phyloP scores from a whole-genome alignment of 2,329 filamentous ascomycete genomes.

The Nothopassalora personata region DNA sequence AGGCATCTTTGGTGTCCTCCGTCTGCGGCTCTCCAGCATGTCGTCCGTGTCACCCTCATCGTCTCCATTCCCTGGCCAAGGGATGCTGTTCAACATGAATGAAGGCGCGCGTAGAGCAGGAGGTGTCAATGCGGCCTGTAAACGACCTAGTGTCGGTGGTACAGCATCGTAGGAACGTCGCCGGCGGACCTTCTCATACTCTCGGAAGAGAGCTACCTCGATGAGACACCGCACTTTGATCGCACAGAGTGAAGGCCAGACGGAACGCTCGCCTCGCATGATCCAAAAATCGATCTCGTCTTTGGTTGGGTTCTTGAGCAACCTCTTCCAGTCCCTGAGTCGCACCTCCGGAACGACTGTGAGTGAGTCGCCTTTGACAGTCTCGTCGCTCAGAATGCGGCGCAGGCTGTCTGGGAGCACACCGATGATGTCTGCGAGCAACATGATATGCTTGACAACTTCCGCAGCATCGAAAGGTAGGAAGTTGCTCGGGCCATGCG shows the following conservation, averaged over 20 bases:
- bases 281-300: slow-evolving; percentile 81
- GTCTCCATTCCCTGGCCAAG: neutral
- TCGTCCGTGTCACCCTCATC: neutral
- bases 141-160: neutral
- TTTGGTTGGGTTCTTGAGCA: slow-evolving; percentile 77
- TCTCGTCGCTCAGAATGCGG: slow-evolving; percentile 48
- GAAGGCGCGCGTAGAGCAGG: neutral
- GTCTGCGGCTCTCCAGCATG: neutral
- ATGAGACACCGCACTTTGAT: slow-evolving; percentile 76
- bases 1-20: neutral
- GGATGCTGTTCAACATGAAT: neutral
- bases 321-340: slow-evolving; percentile 64
- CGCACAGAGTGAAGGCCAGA: slow-evolving; percentile 84
- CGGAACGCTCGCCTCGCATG: slow-evolving; percentile 72
- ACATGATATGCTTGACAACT: slow-evolving; percentile 55
- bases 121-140: slow-evolving; percentile 3
- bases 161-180: slow-evolving; percentile 1
- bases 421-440: slow-evolving; percentile 67
- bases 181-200: slow-evolving; percentile 69
- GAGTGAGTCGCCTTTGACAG: slow-evolving; percentile 69
- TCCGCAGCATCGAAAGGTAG: slow-evolving; percentile 1
- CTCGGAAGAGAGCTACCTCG: slow-evolving; percentile 79
- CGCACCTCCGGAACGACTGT: slow-evolving; percentile 78
- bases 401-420: slow-evolving; percentile 52
- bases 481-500: slow-evolving; percentile 6